A percentile compares a stretch with the other conserved stretches of the same genome.
phyloP scores from a whole-genome alignment of 768 basidiomycete species.

The Suillus subaureus region DNA sequence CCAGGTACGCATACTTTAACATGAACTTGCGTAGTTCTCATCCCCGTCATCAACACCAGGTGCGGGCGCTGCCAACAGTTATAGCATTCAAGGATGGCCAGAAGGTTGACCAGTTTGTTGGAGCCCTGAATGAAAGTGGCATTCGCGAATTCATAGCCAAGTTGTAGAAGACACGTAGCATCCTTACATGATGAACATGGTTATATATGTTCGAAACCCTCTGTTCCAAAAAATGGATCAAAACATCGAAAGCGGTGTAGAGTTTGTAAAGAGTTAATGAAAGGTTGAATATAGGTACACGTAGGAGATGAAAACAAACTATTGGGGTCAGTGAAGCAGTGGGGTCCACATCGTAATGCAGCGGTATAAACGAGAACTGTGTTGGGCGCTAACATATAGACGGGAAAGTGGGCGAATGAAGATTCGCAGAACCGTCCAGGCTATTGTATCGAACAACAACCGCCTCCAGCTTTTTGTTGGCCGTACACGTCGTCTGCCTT shows the following conservation, averaged over 20 bases:
- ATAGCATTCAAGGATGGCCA: slow-evolving; percentile 72
- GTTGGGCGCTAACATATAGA: slow-evolving; percentile 9
- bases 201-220: not conserved
- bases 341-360: slow-evolving; percentile 21
- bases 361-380: slow-evolving; percentile 12
- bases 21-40: not conserved
- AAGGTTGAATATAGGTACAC: slow-evolving; percentile 18
- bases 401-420: slow-evolving; percentile 1
- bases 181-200: not conserved
- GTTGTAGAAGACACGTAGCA: slow-evolving; percentile 26
- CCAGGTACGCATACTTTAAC: slow-evolving; percentile 39
- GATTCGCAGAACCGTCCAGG: not conserved
- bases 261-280: slow-evolving; percentile 4
- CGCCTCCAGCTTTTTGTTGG: slow-evolving; percentile 55
- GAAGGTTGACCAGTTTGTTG: slow-evolving; percentile 61
- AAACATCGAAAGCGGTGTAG: slow-evolving; percentile 5
- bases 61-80: slow-evolving; percentile 79
- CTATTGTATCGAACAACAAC: slow-evolving; percentile 66
- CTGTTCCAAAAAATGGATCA: slow-evolving; percentile 1
- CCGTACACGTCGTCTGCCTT: slow-evolving; percentile 93
- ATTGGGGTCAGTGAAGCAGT: slow-evolving; percentile 11
- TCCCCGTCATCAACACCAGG: slow-evolving; percentile 38
- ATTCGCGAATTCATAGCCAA: slow-evolving; percentile 49
- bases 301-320: slow-evolving; percentile 10
- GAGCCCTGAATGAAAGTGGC: slow-evolving; percentile 49